Percentiles rank a stretch among this genome's conserved stretches.
Evolutionary conservation across 768 basidiomycete genomes (phyloP).

Genomic region (Russula sp.): DNA sequence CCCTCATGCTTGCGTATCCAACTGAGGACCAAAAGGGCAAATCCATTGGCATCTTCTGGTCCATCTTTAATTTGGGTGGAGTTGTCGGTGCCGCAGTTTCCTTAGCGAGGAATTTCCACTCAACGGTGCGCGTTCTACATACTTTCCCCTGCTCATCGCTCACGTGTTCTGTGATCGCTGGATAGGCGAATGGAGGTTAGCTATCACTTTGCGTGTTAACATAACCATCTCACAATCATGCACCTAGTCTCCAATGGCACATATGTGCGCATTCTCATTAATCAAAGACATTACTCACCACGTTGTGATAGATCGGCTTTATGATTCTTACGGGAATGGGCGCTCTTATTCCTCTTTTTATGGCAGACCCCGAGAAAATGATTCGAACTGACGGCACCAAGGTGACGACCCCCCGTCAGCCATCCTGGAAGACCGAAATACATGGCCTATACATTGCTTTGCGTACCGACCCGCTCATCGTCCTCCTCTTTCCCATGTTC

Average conservation of each 20-base stretch:
- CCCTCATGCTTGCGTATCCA: slow-evolving; percentile 76
- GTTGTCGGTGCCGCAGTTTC: slow-evolving; percentile 75
- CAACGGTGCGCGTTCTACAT: slow-evolving; percentile 36
- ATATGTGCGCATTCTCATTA: slow-evolving; percentile 43
- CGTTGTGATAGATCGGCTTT: slow-evolving; percentile 54
- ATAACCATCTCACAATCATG: not conserved
- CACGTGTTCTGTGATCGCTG: not conserved
- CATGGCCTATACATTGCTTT: slow-evolving; percentile 61
- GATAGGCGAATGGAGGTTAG: slow-evolving; percentile 28
- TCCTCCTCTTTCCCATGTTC: slow-evolving; percentile 81
- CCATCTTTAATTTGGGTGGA: slow-evolving; percentile 74
- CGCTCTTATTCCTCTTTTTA: slow-evolving; percentile 54
- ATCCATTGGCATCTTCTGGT: slow-evolving; percentile 78
- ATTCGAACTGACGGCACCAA: slow-evolving; percentile 69
- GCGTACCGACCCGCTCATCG: slow-evolving; percentile 59
- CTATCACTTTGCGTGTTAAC: not conserved
- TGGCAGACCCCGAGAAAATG: slow-evolving; percentile 68
- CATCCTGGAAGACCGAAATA: slow-evolving; percentile 74
- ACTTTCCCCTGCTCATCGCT: not conserved
- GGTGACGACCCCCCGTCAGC: slow-evolving; percentile 52
- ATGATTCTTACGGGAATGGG: slow-evolving; percentile 66
- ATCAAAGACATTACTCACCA: not conserved
- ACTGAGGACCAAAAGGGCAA: slow-evolving; percentile 71
- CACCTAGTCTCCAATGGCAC: slow-evolving; percentile 58
- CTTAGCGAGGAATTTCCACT: slow-evolving; percentile 61